phyloP scores from a whole-genome alignment of 2,329 filamentous ascomycete species.

The Diaporthe ilicicola region DNA sequence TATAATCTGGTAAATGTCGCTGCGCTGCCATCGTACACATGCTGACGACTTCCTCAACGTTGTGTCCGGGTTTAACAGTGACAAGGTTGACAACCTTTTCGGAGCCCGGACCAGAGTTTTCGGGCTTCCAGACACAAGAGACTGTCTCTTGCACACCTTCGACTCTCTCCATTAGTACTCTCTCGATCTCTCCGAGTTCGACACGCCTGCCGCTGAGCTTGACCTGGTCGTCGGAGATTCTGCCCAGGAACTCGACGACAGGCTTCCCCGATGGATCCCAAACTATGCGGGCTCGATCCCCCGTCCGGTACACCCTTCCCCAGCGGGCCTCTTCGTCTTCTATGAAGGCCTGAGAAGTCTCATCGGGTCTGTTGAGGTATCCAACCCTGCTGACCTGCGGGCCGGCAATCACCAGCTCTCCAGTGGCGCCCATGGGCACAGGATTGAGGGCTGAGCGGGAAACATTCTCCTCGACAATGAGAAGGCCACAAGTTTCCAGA shows the following conservation, averaged over 20 bases:
- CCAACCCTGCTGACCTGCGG: constrained; percentile 35
- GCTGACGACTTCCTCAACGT: constrained; percentile 40
- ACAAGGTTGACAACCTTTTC: constrained; percentile 57
- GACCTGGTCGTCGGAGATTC: constrained; percentile 33
- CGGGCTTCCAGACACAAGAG: constrained; percentile 30
- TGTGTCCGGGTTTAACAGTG: constrained; percentile 48
- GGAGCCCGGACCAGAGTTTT: constrained; percentile 25
- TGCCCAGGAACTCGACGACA: constrained; percentile 37
- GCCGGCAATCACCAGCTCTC: constrained; percentile 34
- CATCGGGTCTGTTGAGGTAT: constrained; percentile 29
- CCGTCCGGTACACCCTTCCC: constrained; percentile 35
- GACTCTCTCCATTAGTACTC: constrained; percentile 31
- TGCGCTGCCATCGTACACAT: constrained; percentile 50
- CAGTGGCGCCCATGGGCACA: constrained; percentile 33
- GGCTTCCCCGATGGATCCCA: constrained; percentile 36
- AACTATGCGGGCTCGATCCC: constrained; percentile 35
- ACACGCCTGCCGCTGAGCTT: constrained; percentile 33
- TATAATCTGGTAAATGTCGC: constrained; percentile 65
- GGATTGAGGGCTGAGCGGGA: constrained; percentile 21
- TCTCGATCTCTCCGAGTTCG: constrained; percentile 35
- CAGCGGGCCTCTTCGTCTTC: constrained; percentile 9
- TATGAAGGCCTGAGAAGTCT: constrained; percentile 31
- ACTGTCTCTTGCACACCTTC: constrained; percentile 33
- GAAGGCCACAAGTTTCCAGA: constrained; percentile 45
- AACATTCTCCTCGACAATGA: constrained; percentile 39